Evolutionary conservation across 495 filamentous ascomycete species (phyloP), one percentile per base, ranked within the genome.

Genomic region (Penicillium angulare): DNA sequence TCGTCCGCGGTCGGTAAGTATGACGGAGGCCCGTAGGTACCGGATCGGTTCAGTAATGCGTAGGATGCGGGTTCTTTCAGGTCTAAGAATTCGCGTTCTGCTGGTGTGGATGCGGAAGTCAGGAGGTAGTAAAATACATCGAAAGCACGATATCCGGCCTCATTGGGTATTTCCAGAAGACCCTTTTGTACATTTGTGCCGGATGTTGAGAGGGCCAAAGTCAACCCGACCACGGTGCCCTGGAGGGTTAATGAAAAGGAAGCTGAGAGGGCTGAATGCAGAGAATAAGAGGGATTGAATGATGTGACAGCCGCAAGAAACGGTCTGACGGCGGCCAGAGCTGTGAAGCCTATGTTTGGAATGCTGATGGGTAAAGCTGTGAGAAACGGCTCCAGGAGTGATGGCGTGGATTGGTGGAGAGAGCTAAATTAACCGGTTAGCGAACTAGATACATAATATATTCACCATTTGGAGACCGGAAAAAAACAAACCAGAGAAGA

Each of bases 121-220:
- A 96, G 77, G 3, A 98, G 82, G 56, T 97, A 97, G 71, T 98
- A 98, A 67, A 97, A 98, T 22, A 92, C 95, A 63, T 98, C 92
- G 59, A 97, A 98, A n/a, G 92, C 93, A 49, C 93, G 85, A 63
- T 88, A 90, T 17, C 95, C 93, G 6, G 82, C 50, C 62, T 95
- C 84, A 0, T 82, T 66, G 0, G 93, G 89, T 21, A 97, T 80
- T 31, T 90, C 83, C 22, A 97, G 77, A 18, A 98, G 76, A 18
- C 93, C 93, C 50, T 84, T 83, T 9, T 76, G 67, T 7, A 91
- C 91, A 65, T 97, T 89, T 52, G 97, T 87, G 17, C 93, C 93
- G 20, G 90, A 87, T 12, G 88, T 86, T 1, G 92, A 93, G 8
- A 97, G 71, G 7, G 90, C 83, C 35, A 97, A 69, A 16, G 84